Evolutionary conservation across 2,329 filamentous ascomycete species (phyloP).

Genomic region (Pezicula neosporulosa): DNA sequence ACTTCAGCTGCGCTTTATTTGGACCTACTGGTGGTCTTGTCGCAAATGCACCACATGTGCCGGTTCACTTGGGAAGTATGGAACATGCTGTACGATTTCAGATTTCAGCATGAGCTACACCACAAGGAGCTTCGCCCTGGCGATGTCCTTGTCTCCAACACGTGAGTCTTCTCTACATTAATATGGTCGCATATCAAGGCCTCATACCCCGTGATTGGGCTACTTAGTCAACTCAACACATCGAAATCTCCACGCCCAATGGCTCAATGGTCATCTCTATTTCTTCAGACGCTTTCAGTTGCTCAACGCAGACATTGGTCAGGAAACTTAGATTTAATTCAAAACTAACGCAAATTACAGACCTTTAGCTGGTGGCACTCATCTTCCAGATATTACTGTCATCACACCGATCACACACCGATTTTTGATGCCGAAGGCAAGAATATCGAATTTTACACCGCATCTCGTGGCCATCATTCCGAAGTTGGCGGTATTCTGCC

Average conservation of each 20-base stretch:
- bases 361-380: slow-evolving; percentile 58
- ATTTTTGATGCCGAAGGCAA: slow-evolving; percentile 59
- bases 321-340: background rate
- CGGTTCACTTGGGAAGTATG: slow-evolving; percentile 78
- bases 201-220: too few species aligned
- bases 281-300: slow-evolving; percentile 31
- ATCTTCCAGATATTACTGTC: slow-evolving; percentile 78
- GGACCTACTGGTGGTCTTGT: slow-evolving; percentile 71
- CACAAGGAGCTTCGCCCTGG: slow-evolving; percentile 70
- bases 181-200: too few species aligned
- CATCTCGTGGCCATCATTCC: slow-evolving; percentile 74
- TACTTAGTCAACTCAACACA: too few species aligned
- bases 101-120: slow-evolving; percentile 75
- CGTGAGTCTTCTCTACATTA: slow-evolving; percentile 29
- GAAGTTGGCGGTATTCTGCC: slow-evolving; percentile 80
- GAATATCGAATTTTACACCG: slow-evolving; percentile 77
- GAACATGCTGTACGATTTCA: slow-evolving; percentile 57
- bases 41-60: slow-evolving; percentile 74
- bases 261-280: too few species aligned
- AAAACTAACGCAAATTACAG: background rate
- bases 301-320: slow-evolving; percentile 71
- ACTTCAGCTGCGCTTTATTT: slow-evolving; percentile 78
- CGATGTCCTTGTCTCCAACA: slow-evolving; percentile 77
- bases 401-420: slow-evolving; percentile 74
- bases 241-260: too few species aligned